These are phyloP conservation scores for Ochromonas danica DNA, from an alignment of 108 stramenopile species.

Conservation along the genomic window DNA sequence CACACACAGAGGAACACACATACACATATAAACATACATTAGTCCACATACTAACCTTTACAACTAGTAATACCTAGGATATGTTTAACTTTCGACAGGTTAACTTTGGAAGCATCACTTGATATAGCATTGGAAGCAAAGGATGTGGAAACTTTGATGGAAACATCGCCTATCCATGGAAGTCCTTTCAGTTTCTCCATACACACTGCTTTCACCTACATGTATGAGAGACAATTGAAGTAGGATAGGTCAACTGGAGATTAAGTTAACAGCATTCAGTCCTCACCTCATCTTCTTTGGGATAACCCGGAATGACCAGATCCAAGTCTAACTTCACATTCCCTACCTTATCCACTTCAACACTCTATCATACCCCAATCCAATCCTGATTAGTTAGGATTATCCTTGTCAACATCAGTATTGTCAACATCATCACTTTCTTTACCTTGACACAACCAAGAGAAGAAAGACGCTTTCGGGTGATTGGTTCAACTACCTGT, in stretches of 20 bases:
- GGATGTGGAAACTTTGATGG: neutral
- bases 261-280: neutral
- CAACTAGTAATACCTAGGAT: neutral
- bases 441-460: neutral
- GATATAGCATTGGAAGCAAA: neutral
- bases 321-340: neutral
- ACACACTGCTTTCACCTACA: neutral
- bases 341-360: neutral
- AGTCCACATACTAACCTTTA: neutral
- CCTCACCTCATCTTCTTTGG: neutral
- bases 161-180: neutral
- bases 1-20: too few species aligned
- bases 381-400: too few species aligned
- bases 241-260: neutral
- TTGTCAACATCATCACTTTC: neutral
- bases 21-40: neutral
- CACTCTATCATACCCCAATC: neutral
- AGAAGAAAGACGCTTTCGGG: neutral
- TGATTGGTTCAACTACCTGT: constrained; percentile 27
- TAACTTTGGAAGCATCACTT: neutral
- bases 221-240: neutral
- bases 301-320: neutral
- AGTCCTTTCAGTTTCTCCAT: neutral
- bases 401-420: neutral
- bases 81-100: neutral